Base-by-base conservation (phyloP, 1,284 basidiomycete genomes). In the Dichomitus squalens region DNA sequence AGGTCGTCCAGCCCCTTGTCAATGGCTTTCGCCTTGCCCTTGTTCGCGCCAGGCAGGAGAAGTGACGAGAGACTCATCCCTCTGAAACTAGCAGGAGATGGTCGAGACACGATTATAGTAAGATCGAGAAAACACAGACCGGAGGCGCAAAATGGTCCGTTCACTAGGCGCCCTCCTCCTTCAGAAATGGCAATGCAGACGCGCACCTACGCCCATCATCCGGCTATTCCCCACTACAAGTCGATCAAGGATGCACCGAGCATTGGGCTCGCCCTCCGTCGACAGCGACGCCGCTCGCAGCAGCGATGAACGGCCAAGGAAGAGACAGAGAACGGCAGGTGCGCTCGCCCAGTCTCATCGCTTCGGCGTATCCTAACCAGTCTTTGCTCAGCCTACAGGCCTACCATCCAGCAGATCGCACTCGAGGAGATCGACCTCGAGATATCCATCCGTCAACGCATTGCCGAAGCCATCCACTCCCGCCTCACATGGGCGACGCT, bases 401-500 rank as follows among this genome's bases (percentile, higher is more conserved):
- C 66, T 8, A 58, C 61, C 16, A 25, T 39, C 18, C 62, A 67
- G 39, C 72, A 69, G 49, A 49, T 74, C 8, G 53, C 72, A 7
- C 67, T 74, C 1, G 76, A 83, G 53, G 86, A 91, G 66, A 70
- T 91, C 21, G 79, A 85, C 66, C 70, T 88, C 27, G 89, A 91
- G 67, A 83, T 91, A 39, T 75, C 79, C 3, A 66, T 90, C 16
- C 79, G 85, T 50, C 70, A 80, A 57, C 79, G 84, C 50, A 71
- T 91, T 46, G 75, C 76, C 20, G 74, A 79, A 33, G 83, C 84
- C 3, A 70, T 87, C 6, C 76, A 86, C 63, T 81, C 83, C 12
- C 80, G 88, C 44, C 82, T 91, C 33, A 76, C 80, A 54, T 91
- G 89, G 88, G 87, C 87, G 25, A 65, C 79, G 25, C 64, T 80